Conservation (phyloP, 805 yeast species). For the Ogataea methylovora region DNA sequence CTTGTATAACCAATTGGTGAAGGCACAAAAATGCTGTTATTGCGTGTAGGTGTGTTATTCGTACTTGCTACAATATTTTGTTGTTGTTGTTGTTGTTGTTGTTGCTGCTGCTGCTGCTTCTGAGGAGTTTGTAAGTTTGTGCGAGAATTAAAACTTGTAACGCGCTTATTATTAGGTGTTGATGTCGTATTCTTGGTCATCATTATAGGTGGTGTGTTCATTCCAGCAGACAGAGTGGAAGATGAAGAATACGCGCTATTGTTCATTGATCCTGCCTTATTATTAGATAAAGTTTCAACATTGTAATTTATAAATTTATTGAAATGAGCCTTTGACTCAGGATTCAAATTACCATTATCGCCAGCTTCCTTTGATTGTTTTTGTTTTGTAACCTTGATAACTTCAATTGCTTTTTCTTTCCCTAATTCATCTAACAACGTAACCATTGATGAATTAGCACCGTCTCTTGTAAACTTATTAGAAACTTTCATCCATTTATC, state of each 20-base stretch:
- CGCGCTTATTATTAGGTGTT: no score
- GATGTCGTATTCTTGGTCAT: background rate
- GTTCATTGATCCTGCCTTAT: background rate
- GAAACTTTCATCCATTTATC: constrained; percentile 33
- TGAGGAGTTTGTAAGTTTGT: no score
- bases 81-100: background rate
- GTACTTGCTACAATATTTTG: background rate
- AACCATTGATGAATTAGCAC: constrained; percentile 50
- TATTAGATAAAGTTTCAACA: constrained; percentile 10
- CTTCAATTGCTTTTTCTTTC: constrained; percentile 37
- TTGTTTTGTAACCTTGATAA: constrained; percentile 18
- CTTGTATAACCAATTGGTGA: constrained; percentile 25
- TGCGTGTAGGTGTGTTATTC: no score
- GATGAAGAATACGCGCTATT: background rate
- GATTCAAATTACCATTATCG: constrained; percentile 19
- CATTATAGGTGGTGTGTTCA: background rate
- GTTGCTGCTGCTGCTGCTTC: background rate
- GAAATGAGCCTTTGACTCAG: constrained; percentile 21
- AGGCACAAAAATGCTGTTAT: constrained; percentile 14
- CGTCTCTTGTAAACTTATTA: constrained; percentile 30
- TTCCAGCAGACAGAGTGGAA: background rate
- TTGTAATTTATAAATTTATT: constrained; percentile 20
- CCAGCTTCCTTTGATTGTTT: constrained; percentile 13
- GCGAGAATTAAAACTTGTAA: no score
- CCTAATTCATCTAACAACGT: constrained; percentile 47